Base-by-base conservation (phyloP, 352 stramenopile species). In the Phytopythium vexans region DNA sequence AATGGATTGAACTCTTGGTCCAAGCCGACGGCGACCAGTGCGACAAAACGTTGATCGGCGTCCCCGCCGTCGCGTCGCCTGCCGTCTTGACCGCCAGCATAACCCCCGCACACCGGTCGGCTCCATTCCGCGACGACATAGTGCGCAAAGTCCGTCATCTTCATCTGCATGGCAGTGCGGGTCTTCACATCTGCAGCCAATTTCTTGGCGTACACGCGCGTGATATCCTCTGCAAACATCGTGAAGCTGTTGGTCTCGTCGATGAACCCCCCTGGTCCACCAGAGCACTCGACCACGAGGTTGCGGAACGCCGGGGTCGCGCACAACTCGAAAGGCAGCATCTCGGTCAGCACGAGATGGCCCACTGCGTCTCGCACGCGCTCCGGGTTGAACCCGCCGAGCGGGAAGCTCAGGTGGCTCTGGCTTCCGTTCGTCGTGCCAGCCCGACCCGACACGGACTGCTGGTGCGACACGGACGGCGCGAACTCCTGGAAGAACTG, bases 1-100 rank as follows among this genome's bases (percentile, higher is more conserved):
- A 86, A 83, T 0, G 67, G 49, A 35, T 86, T 77, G 51, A 91
- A 91, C 14, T 89, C 76, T 9, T 78, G 72, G 41, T 91, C 78
- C 7, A 91, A 48, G 2, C 74, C 72, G 8, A 89, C 65, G 0
- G 74, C 78, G 58, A 85, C 86, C 3, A 88, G 55, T 6, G 70
- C 76, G 8, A 85, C 37, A 53, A 84, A 77, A 12, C 4, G 33
- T 1, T 12, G 33, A 3, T 43, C 41, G 8, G 11, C 9, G 36
- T 44, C 47, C 15, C 3, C 14, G 33, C 34, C 21, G n/a, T 4
- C 34, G 36, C 2, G 4, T 15, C 6, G 8, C 11, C 12, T 8
- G 5, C 35, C 16, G 1, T 42, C 47, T 16, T 36, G 47, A 12
- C 43, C 43, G 11, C 34, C 21, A 42, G 38, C 36, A 14, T 34